A percentile compares a stretch with the other conserved stretches of the same genome.
These are phyloP conservation scores for Agaricus bisporus DNA, from an alignment of 768 basidiomycete genomes.

Conservation along the genomic window DNA sequence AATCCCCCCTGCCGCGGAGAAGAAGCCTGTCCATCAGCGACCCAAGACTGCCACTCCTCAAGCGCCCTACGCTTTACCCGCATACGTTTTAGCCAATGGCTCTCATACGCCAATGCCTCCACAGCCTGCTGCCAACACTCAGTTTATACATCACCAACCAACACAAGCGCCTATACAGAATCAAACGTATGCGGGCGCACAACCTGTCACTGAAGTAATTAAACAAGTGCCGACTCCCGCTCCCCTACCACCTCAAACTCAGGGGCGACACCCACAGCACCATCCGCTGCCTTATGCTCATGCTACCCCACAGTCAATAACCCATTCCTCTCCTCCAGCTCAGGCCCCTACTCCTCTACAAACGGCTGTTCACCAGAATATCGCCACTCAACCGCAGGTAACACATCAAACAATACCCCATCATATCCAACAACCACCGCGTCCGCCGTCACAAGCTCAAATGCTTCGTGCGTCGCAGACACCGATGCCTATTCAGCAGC, in stretches of 20 bases:
- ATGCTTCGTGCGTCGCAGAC: conserved; percentile 10
- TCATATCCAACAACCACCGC: conserved; percentile 13
- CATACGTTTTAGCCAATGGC: conserved; percentile 23
- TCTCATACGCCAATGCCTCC: conserved; percentile 29
- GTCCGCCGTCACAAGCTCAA: conserved; percentile 5
- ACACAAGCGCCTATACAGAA: conserved; percentile 34
- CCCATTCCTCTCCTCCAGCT: conserved; percentile 9
- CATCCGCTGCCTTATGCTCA: conserved; percentile 6
- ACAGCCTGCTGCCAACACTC: conserved; percentile 20
- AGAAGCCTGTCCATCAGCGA: conserved; percentile 19
- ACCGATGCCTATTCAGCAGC: conserved; percentile 11
- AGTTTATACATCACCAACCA: conserved; percentile 26
- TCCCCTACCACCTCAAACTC: conserved; percentile 2
- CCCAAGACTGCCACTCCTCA: conserved; percentile 21
- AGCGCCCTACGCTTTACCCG: conserved; percentile 19
- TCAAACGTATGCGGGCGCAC: conserved; percentile 27
- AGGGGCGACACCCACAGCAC: conserved; percentile 1
- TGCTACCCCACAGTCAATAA: not conserved
- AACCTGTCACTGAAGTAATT: conserved; percentile 25
- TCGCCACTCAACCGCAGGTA: conserved; percentile 11
- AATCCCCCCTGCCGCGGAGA: conserved; percentile 17
- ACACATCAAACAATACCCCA: conserved; percentile 16
- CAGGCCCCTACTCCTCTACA: conserved; percentile 11
- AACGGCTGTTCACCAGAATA: not conserved
- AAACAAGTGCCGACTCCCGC: conserved; percentile 31